Evolutionary conservation across 306 rosid genomes (phyloP), one percentile per base, ranked within the genome.

Genomic region (Lathyrus tuberosus): DNA sequence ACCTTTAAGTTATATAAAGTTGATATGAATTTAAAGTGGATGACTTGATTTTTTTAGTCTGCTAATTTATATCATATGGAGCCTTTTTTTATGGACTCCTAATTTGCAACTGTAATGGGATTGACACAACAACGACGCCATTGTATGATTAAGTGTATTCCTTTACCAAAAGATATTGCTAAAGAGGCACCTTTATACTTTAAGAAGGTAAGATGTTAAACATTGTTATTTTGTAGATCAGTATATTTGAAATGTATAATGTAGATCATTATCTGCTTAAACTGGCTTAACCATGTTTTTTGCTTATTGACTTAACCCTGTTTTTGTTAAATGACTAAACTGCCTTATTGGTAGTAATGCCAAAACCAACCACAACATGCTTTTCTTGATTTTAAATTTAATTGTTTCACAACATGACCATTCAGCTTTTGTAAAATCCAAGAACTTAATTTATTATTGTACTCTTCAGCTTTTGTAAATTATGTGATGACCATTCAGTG

Each of bases 151-250:
- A 96, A 90, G 75, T 90, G 98, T 74, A 82, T 90, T 66, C 98
- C 98, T 58, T 57, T 93, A 69, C 96, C 96, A 54, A 81, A 79
- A 57, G 86, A 87, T 62, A 76, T 85, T 17, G 94, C 90, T 40
- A 86, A 86, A 78, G 91, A 93, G 69, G 96, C 97, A 82, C 96
- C 97, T 70, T 77, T 86, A 20, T 93, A 93, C 81, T n/a, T n/a
- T n/a, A n/a, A n/a, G n/a, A n/a, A n/a, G n/a, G n/a, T n/a, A n/a
- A n/a, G n/a, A n/a, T n/a, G n/a, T n/a, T n/a, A n/a, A n/a, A n/a
- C n/a, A n/a, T n/a, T n/a, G n/a, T n/a, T n/a, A n/a, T n/a, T n/a
- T n/a, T n/a, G n/a, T n/a, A n/a, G n/a, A n/a, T n/a, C n/a, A n/a
- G n/a, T n/a, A n/a, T n/a, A n/a, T n/a, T n/a, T n/a, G n/a, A n/a